phyloP scores from a whole-genome alignment of 768 basidiomycete species.

The Macrolepiota albuminosa region DNA sequence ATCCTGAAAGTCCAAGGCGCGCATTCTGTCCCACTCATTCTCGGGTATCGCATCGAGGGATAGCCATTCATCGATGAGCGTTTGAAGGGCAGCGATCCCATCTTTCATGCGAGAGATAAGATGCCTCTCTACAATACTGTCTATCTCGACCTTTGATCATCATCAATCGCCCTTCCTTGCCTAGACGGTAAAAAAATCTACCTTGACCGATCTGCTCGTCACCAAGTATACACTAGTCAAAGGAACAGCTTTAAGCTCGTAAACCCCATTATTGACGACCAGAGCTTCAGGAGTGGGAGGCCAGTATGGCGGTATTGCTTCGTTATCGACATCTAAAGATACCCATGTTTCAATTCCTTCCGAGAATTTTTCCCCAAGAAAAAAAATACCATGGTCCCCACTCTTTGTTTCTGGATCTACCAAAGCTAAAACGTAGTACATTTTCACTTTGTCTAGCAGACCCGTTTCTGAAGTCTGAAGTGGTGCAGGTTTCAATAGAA shows the following conservation, averaged over 20 bases:
- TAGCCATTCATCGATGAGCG: constrained; percentile 54
- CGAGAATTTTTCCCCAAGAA: not conserved
- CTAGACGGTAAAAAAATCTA: constrained; percentile 17
- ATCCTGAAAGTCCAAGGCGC: constrained; percentile 91
- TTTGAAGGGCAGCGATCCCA: constrained; percentile 44
- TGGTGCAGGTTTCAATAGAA: constrained; percentile 65
- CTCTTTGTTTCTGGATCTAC: constrained; percentile 61
- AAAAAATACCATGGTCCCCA: constrained; percentile 42
- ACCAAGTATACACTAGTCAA: constrained; percentile 74
- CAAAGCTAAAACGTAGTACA: constrained; percentile 68
- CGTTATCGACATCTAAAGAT: constrained; percentile 48
- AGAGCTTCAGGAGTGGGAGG: constrained; percentile 52
- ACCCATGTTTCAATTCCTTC: not conserved
- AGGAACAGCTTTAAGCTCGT: constrained; percentile 63
- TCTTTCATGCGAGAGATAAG: constrained; percentile 59
- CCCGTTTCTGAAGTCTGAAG: constrained; percentile 39
- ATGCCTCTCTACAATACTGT: constrained; percentile 62
- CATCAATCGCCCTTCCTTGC: not conserved
- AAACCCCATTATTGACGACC: constrained; percentile 47
- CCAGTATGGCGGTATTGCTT: constrained; percentile 72
- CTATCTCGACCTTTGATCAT: constrained; percentile 57
- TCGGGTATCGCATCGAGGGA: constrained; percentile 52
- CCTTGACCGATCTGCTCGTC: constrained; percentile 70
- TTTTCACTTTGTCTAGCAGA: constrained; percentile 42
- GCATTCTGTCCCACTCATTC: constrained; percentile 79